Evolutionary conservation across 768 basidiomycete species (phyloP).

Genomic region (Artomyces pyxidatus): DNA sequence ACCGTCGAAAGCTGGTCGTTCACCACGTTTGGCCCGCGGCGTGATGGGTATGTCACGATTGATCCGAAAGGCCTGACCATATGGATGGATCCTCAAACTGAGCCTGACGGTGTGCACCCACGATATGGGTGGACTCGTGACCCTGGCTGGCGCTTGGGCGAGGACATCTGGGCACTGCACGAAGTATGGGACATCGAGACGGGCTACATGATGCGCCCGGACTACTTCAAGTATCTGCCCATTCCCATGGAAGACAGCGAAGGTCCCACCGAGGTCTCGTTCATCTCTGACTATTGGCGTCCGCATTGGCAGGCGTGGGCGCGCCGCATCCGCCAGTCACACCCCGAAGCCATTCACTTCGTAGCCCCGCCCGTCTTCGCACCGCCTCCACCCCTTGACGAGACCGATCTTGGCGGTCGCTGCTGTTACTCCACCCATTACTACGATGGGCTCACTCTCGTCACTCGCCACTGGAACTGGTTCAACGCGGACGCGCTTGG

Average conservation of each 20-base stretch:
- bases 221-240: constrained; percentile 63
- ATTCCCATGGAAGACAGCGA: constrained; percentile 21
- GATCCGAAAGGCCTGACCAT: constrained; percentile 77
- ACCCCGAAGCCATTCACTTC: constrained; percentile 84
- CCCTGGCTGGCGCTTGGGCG: constrained; percentile 62
- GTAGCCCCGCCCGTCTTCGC: constrained; percentile 89
- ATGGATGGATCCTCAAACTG: constrained; percentile 59
- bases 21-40: constrained; percentile 66
- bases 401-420: constrained; percentile 50
- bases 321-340: constrained; percentile 49
- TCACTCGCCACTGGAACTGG: constrained; percentile 92
- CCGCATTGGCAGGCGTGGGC: constrained; percentile 58
- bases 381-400: constrained; percentile 54
- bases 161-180: constrained; percentile 81
- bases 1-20: constrained; percentile 81
- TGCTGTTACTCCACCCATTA: constrained; percentile 80
- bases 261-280: constrained; percentile 40
- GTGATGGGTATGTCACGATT: constrained; percentile 66
- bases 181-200: constrained; percentile 81
- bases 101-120: constrained; percentile 46
- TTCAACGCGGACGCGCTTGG: constrained; percentile 95
- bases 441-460: constrained; percentile 89
- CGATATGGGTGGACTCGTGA: constrained; percentile 84
- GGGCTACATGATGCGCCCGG: constrained; percentile 55
- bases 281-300: constrained; percentile 73